Evolutionary conservation across 768 basidiomycete genomes (phyloP), one percentile per base, ranked within the genome.

Genomic region (Erythrobasidium yunnanense): DNA sequence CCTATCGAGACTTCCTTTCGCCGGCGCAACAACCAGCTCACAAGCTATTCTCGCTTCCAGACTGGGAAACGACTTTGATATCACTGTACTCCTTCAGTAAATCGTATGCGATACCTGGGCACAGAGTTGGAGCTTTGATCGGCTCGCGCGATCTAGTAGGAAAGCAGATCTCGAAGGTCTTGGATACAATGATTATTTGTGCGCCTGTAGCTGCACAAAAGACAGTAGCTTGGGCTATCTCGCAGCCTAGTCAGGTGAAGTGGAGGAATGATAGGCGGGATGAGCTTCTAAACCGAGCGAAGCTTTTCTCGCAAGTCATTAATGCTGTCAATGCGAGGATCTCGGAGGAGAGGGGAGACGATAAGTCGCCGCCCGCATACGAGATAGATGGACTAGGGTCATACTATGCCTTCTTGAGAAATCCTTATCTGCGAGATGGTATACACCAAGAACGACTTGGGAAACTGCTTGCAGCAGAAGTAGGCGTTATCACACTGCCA

Each of bases 1-100:
- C 89, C 0, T 92, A 92, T 75, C 81, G 88, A 13, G 88, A 90
- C 73, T 89, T 90, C 71, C 77, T 84, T 46, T 74, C 81, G n/a
- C 68, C 77, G n/a, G 71, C 22, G 5, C 33, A 76, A 4, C 76
- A 3, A 70, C 75, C 78, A n/a, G 83, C 86, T 0, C 86, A 87
- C 71, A 67, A 70, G 33, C 77, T 86, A 20, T 87, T 87, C 27
- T 33, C 52, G 15, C 33, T 33, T 22, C 60, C 45, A 51, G 55
- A 18, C 62, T 67, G 32, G 68, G 52, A 27, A 49, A 69, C 46
- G 5, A 67, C 56, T 34, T 34, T 73, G n/a, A 53, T 73, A 5
- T 70, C 69, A 25, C 32, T 73, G 25, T 71, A 71, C 55, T 72
- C 71, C 1, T 72, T 25, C 27, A 15, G 85, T 49, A 91, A 89